A percentile compares a stretch with the other conserved stretches of the same genome.
These are phyloP conservation scores for Aspergillus puulaauensis DNA, from an alignment of 2,329 filamentous ascomycete genomes.

Conservation along the genomic window DNA sequence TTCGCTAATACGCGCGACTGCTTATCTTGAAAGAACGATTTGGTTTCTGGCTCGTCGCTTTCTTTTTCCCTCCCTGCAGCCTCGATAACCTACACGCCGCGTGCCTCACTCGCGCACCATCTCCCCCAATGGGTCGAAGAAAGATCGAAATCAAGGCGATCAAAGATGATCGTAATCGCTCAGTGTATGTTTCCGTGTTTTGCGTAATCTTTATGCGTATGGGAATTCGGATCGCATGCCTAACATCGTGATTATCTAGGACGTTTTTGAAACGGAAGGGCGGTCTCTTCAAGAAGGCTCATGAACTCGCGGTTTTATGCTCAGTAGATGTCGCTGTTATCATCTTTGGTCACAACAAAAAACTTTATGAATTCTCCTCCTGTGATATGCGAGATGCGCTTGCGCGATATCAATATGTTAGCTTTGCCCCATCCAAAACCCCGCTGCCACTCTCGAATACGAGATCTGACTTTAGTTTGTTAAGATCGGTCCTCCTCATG, in stretches of 20 bases:
- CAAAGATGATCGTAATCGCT: conserved; percentile 96
- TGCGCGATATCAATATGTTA: conserved; percentile 83
- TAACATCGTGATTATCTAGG: conserved; percentile 47
- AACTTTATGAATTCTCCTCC: conserved; percentile 97
- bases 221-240: background rate
- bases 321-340: conserved; percentile 98
- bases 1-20: conserved; percentile 10
- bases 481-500: conserved; percentile 87
- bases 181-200: conserved; percentile 68
- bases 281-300: conserved; percentile 98
- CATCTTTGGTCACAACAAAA: conserved; percentile 98
- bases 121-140: conserved; percentile 76
- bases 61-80: conserved; percentile 5
- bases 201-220: background rate
- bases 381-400: conserved; percentile 90
- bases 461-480: conserved; percentile 20
- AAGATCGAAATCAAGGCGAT: conserved; percentile 99
- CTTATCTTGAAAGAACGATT: conserved; percentile 8
- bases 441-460: conserved; percentile 3
- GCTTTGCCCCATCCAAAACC: conserved; percentile 38
- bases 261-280: conserved; percentile 99
- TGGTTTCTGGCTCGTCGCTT: conserved; percentile 2
- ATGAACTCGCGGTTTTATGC: conserved; percentile 95
- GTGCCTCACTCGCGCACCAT: conserved; percentile 15
- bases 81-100: background rate